Conservation (phyloP, 306 rosid genomes). For the Neltuma alba region DNA sequence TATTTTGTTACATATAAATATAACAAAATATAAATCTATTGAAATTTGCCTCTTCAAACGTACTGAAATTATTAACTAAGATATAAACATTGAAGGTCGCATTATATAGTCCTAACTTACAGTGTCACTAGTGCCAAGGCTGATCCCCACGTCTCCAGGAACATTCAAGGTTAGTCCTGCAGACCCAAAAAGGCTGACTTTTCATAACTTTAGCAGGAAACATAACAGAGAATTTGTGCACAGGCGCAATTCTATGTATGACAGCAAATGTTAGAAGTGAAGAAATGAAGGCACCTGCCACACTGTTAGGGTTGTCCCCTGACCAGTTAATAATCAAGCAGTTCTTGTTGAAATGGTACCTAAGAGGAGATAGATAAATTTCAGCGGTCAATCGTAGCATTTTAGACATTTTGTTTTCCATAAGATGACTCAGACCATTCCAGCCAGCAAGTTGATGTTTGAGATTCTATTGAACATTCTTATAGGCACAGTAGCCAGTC, state of each 20-base stretch:
- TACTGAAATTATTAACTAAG: neutral
- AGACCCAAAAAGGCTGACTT: conserved; percentile 21
- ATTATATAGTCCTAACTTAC: conserved; percentile 53
- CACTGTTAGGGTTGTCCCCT: conserved; percentile 97
- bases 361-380: conserved; percentile 35
- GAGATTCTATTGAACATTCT: neutral
- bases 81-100: conserved; percentile 6
- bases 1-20: no score
- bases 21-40: no score
- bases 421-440: neutral
- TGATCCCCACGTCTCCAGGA: conserved; percentile 95
- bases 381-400: conserved; percentile 24
- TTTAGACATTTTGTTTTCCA: neutral
- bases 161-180: conserved; percentile 92
- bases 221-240: neutral
- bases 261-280: conserved; percentile 12
- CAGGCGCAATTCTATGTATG: neutral
- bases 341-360: conserved; percentile 72
- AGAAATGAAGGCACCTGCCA: conserved; percentile 72
- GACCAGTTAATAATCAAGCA: conserved; percentile 93
- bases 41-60: neutral
- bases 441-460: conserved; percentile 1
- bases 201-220: conserved; percentile 17
- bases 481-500: neutral
- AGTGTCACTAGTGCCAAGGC: conserved; percentile 98